These are phyloP conservation scores for Candida bentonensis DNA, from an alignment of 805 yeast species.

Conservation along the genomic window DNA sequence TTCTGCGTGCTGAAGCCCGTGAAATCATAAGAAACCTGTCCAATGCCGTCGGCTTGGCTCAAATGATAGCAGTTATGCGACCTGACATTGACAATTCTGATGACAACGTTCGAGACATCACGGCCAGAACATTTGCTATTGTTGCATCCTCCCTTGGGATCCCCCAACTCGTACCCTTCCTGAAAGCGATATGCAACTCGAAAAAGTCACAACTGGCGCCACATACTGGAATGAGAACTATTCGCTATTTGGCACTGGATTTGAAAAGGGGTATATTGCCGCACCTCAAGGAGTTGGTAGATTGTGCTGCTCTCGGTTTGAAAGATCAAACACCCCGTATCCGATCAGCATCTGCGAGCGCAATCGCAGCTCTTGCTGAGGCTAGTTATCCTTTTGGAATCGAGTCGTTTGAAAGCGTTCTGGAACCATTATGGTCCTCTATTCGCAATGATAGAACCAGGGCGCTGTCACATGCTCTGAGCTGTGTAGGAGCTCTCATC, in stretches of 20 bases:
- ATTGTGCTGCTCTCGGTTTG: conserved; percentile 42
- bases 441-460: conserved; percentile 65
- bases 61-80: conserved; percentile 63
- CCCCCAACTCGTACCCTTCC: conserved; percentile 57
- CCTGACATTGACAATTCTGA: conserved; percentile 76
- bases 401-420: conserved; percentile 61
- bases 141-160: conserved; percentile 72
- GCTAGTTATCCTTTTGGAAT: conserved; percentile 79
- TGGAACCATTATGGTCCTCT: conserved; percentile 76
- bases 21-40: conserved; percentile 64
- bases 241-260: conserved; percentile 60
- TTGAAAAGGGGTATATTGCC: conserved; percentile 69
- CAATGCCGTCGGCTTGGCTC: conserved; percentile 69
- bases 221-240: conserved; percentile 64
- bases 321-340: conserved; percentile 57
- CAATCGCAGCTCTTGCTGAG: conserved; percentile 65
- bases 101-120: conserved; percentile 62
- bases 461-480: conserved; percentile 58
- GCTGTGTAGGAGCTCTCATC: conserved; percentile 63
- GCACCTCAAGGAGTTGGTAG: conserved; percentile 49
- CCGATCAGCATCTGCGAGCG: conserved; percentile 54
- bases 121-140: conserved; percentile 71
- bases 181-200: conserved; percentile 65
- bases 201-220: conserved; percentile 70
- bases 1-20: conserved; percentile 64